These are phyloP conservation scores for Talaromyces trachyspermus DNA, from an alignment of 495 filamentous ascomycete species.

Conservation along the genomic window DNA sequence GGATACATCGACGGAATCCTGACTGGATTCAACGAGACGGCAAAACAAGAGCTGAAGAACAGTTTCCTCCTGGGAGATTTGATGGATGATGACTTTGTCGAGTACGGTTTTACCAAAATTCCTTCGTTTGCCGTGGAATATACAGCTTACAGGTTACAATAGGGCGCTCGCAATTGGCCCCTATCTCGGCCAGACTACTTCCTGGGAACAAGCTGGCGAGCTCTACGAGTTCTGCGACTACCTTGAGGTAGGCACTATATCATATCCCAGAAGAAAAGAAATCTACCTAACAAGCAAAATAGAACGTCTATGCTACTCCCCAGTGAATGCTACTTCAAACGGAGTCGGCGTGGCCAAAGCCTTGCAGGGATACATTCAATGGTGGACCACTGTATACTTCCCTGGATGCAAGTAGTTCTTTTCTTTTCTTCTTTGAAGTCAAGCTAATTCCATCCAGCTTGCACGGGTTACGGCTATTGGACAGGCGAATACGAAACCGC, in stretches of 20 bases:
- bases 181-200: constrained; percentile 52
- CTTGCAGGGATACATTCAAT: constrained; percentile 45
- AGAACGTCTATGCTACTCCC: constrained; percentile 26
- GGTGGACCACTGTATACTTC: constrained; percentile 39
- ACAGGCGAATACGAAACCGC: constrained; percentile 32
- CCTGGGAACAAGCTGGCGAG: constrained; percentile 32
- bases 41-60: constrained; percentile 46
- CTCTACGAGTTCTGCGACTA: constrained; percentile 51
- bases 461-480: constrained; percentile 43
- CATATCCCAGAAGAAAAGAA: neutral
- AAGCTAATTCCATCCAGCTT: constrained; percentile 18
- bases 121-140: neutral
- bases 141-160: constrained; percentile 5
- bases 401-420: constrained; percentile 37
- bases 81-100: constrained; percentile 53
- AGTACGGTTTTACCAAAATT: constrained; percentile 17
- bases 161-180: constrained; percentile 48
- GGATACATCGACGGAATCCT: constrained; percentile 48
- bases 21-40: constrained; percentile 26
- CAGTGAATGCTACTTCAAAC: constrained; percentile 24
- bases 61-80: constrained; percentile 50
- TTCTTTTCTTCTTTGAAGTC: neutral
- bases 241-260: constrained; percentile 34
- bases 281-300: constrained; percentile 4
- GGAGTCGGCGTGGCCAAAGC: constrained; percentile 51